Base-by-base conservation (phyloP, 1,284 basidiomycete species). In the Marasmius oreades region DNA sequence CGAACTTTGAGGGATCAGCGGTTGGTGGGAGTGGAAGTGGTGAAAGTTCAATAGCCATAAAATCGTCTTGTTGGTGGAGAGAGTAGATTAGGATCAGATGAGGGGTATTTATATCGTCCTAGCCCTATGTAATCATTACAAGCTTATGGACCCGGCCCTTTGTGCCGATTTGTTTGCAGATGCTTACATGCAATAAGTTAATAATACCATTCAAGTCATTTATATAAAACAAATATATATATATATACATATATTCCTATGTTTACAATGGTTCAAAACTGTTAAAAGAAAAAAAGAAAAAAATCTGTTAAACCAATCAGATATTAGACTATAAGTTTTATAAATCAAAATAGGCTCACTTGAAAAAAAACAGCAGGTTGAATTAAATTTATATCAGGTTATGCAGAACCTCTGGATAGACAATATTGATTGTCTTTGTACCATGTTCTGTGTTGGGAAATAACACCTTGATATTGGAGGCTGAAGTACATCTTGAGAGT, bases 11-110 rank as follows among this genome's bases (percentile, higher is more conserved):
- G 2, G 73, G 66, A 64, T 80, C 71, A 5, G 76, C 79, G 20
- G 75, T 71, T 7, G 73, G 62, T 18, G 81, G 77, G 1, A 77
- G 65, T 1, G 77, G 72, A 12, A 83, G 66, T 46, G 79, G 72
- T 24, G 58, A 43, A 16, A 75, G 54, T 65, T 74, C 64, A 53
- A 77, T 70, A n/a, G 74, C 62, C 77, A 78, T 78, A 10, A 33
- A 16, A 26, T 50, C 12, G 20, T 50, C 47, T 14, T n/a, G 5
- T 14, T 12, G 33, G 26, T 14, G n/a, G 5, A 16, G 28, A 50
- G 28, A 26, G 11, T n/a, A 31, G n/a, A 33, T 18, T n/a, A 7
- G 39, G n/a, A 6, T n/a, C 16, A 37, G 36, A 7, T 16, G n/a
- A 20, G 39, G 39, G 39, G 39, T 42, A 42, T 42, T 42, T 42